Base-by-base conservation (phyloP, 1,284 basidiomycete genomes). In the Ceratorhiza oryzae-sativae region DNA sequence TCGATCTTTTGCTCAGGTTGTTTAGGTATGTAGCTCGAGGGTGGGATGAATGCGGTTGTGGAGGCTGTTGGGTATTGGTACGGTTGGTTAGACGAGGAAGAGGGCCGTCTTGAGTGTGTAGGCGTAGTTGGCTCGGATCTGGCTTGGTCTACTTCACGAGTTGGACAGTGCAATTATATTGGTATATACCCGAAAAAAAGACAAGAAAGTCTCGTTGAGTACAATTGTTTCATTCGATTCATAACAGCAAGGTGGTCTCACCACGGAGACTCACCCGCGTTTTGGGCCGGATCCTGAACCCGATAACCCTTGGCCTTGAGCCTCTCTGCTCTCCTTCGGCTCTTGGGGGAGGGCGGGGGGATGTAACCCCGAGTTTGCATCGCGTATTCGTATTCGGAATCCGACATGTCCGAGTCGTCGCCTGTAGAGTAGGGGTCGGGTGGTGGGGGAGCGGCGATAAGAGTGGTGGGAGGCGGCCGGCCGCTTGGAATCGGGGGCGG, bases 201-300 rank as follows among this genome's bases (percentile, higher is more conserved):
- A 62, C 30, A 51, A 49, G 36, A 32, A 12, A 27, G 18, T 2
- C 18, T 20, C 30, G 46, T 63, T 63, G 61, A 51, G 46, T 51
- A 63, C 32, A 63, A 30, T 39, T 45, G 18, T 36, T 36, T 34
- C 42, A n/a, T 27, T 51, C 12, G 15, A 51, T 6, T 10, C 25
- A 20, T n/a, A n/a, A n/a, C n/a, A 41, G 18, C 51, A 23, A 49
- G 63, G 63, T 45, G 63, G 51, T 34, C 53, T 70, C 65, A 70
- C 65, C 65, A 58, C 41, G 65, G 53, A 70, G 65, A 70, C 65
- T 70, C 53, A 70, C 65, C 53, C 65, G 41, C 65, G 41, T 70
- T 58, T 25, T 20, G 23, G 30, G 46, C 25, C 41, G 65, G 65
- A 70, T 58, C 65, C 51, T 30, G 27, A 10, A 70, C 65, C 65